phyloP scores from a whole-genome alignment of 331 rosid genomes.

The Acacia concinna region DNA sequence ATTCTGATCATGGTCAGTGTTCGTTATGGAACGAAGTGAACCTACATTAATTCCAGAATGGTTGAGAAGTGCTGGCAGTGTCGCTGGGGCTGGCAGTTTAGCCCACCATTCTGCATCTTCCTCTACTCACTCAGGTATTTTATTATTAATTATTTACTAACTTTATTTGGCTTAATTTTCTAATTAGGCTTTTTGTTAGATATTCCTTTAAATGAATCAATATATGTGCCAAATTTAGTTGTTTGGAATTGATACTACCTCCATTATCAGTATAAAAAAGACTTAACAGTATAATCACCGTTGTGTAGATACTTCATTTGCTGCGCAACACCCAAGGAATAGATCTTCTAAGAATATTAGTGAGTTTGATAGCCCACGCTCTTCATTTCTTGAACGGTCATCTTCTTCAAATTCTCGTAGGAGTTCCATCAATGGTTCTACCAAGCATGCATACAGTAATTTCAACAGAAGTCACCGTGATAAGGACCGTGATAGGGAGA shows the following conservation, averaged over 20 bases:
- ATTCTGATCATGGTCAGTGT: slow-evolving; percentile 81
- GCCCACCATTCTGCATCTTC: slow-evolving; percentile 74
- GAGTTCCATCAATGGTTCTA: slow-evolving; percentile 78
- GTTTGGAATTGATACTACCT: background rate
- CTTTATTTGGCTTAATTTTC: background rate
- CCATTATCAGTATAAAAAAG: background rate
- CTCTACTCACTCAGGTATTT: slow-evolving; percentile 68
- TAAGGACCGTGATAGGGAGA: slow-evolving; percentile 93
- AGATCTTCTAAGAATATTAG: slow-evolving; percentile 58
- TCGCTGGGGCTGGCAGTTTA: slow-evolving; percentile 83
- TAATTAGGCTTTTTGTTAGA: background rate
- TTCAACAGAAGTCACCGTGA: slow-evolving; percentile 89
- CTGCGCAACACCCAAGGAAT: slow-evolving; percentile 52
- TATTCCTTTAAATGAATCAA: background rate
- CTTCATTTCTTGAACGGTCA: slow-evolving; percentile 73
- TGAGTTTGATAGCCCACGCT: slow-evolving; percentile 73
- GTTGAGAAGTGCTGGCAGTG: slow-evolving; percentile 92
- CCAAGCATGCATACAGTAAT: slow-evolving; percentile 96
- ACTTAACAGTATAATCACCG: slow-evolving; percentile 13
- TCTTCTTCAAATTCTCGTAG: slow-evolving; percentile 85
- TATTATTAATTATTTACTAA: background rate
- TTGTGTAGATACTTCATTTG: slow-evolving; percentile 58
- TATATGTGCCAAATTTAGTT: background rate
- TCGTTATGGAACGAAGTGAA: slow-evolving; percentile 98
- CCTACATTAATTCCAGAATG: slow-evolving; percentile 96